Base-by-base conservation (phyloP, 148 eudicot species). In the Dysphania ambrosioides region DNA sequence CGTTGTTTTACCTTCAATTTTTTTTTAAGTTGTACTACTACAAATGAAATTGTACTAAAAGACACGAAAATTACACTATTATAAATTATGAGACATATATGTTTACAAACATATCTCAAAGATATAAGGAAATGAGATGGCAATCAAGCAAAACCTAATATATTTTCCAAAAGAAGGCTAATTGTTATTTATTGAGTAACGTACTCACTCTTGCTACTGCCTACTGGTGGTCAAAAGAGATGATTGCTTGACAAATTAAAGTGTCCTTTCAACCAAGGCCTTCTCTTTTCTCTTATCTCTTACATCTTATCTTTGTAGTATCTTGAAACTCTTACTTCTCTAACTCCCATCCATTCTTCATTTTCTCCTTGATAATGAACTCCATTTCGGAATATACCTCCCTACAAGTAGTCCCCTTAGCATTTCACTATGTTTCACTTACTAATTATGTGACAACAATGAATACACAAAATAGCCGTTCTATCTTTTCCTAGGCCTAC, bases 221-320 rank as follows among this genome's bases (percentile, higher is more conserved):
- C 32, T 16, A 38, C 21, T n/a, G 40, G 13, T 35, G 75, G 78
- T 16, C n/a, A 71, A 73, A 75, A 81, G 78, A 18, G 80, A 81
- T 2, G 96, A 70, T 78, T 95, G 81, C 86, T 91, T 94, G 5
- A 94, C 97, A 72, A 94, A 94, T 61, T 97, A n/a, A n/a, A n/a
- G n/a, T n/a, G 86, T 29, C 98, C 98, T 81, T 94, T 94, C 95
- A 91, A 91, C 59, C 98, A 68, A 1, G 98, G 98, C 84, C 98
- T 77, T 24, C 98, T 76, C 85, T 94, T 94, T 58, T 94, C 98
- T 76, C 90, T 80, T n/a, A n/a, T n/a, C n/a, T n/a, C n/a, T n/a
- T n/a, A n/a, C n/a, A n/a, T n/a, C n/a, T n/a, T n/a, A n/a, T n/a
- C n/a, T n/a, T n/a, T n/a, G n/a, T n/a, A n/a, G 72, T 94, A 94